A percentile compares a stretch with the other conserved stretches of the same genome.
Evolutionary conservation across 345 rosid genomes (phyloP).

Genomic region (Alliaria petiolata): DNA sequence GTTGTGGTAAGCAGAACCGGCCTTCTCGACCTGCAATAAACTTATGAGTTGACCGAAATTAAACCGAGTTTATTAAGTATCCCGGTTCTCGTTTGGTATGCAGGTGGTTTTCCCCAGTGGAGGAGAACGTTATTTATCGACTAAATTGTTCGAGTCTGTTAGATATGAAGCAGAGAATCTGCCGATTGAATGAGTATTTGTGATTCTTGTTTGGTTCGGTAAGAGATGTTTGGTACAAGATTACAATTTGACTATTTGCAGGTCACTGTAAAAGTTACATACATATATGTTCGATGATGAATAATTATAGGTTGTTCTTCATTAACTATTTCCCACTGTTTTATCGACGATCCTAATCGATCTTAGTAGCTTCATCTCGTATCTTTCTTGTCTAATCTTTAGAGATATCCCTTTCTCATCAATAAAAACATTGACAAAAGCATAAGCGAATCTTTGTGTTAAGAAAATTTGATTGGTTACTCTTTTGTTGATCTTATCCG

Average conservation of each 20-base stretch:
- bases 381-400: no score
- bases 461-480: not conserved
- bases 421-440: not conserved
- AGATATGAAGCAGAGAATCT: slow-evolving; percentile 55
- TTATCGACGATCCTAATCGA: not conserved
- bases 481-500: not conserved
- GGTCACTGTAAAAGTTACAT: not conserved
- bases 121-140: slow-evolving; percentile 70
- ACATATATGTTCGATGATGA: not conserved
- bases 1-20: slow-evolving; percentile 27
- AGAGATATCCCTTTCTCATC: no score
- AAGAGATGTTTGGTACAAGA: not conserved
- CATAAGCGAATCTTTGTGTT: not conserved
- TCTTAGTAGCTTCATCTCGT: not conserved
- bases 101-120: slow-evolving; percentile 73
- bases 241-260: not conserved
- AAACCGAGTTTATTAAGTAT: not conserved
- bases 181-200: slow-evolving; percentile 20
- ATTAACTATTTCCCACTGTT: not conserved
- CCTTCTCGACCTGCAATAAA: not conserved
- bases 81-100: not conserved
- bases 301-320: slow-evolving; percentile 16
- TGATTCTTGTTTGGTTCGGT: not conserved
- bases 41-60: not conserved
- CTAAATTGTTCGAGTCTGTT: slow-evolving; percentile 48